Percentiles rank a stretch among this genome's conserved stretches.
phyloP scores from a whole-genome alignment of 192 early-diverging fungal genomes.

The Coemansia sp. region DNA sequence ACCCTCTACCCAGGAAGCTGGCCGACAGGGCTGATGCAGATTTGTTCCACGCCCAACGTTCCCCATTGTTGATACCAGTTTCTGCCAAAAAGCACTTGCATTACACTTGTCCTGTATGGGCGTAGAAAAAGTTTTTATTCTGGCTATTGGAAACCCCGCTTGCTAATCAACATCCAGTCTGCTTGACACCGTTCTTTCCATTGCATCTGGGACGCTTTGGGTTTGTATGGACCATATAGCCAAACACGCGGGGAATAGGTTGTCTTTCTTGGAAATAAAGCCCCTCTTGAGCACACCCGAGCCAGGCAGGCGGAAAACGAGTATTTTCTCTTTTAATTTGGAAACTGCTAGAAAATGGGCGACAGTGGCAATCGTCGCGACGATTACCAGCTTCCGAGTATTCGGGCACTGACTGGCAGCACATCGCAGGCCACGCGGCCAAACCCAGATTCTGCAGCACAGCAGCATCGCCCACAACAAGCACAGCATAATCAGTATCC shows the following conservation, averaged over 20 bases:
- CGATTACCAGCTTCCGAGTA: slow-evolving; percentile 44
- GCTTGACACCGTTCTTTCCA: background rate
- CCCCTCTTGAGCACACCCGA: background rate
- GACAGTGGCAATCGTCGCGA: slow-evolving; percentile 23
- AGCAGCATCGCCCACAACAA: slow-evolving; percentile 12
- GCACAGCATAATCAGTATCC: background rate
- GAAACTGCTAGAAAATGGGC: slow-evolving; percentile 13
- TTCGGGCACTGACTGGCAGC: slow-evolving; percentile 31
- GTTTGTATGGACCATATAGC: too few species aligned
- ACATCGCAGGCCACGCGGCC: slow-evolving; percentile 7
- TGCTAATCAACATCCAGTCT: background rate
- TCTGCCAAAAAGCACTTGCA: background rate
- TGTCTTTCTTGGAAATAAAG: background rate
- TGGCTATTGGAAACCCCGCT: background rate
- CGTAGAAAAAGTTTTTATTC: background rate
- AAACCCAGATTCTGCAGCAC: slow-evolving; percentile 3
- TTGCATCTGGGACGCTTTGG: too few species aligned
- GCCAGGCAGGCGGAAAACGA: background rate
- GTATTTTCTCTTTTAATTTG: background rate
- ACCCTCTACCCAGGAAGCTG: too few species aligned
- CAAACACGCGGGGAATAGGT: background rate
- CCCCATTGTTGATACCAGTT: too few species aligned
- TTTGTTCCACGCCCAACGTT: too few species aligned
- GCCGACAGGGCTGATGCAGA: too few species aligned
- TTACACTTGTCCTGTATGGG: background rate